These are phyloP conservation scores for Thelonectria blattea DNA, from an alignment of 2,329 filamentous ascomycete species.

Conservation along the genomic window DNA sequence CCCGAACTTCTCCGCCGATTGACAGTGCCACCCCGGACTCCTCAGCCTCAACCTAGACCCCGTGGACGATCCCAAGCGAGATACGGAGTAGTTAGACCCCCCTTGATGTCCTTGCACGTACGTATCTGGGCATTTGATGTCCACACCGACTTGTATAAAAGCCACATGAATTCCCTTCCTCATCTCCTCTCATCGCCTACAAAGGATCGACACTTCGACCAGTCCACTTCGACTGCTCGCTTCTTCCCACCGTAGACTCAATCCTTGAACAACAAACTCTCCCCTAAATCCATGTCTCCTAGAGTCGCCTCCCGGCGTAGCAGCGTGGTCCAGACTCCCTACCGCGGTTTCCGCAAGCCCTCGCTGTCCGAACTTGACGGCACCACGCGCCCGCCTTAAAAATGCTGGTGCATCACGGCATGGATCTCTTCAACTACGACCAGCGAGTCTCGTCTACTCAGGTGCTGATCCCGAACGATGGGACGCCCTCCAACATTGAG, in stretches of 20 bases:
- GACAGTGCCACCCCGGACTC: slow-evolving; percentile 4
- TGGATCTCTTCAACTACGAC: slow-evolving; percentile 48
- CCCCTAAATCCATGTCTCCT: slow-evolving; percentile 31
- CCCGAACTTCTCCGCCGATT: no score
- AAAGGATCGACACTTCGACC: slow-evolving; percentile 1
- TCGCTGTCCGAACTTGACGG: slow-evolving; percentile 34
- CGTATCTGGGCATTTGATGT: no score
- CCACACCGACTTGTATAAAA: not conserved
- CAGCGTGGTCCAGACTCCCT: slow-evolving; percentile 34
- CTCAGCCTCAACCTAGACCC: slow-evolving; percentile 27
- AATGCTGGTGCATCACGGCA: slow-evolving; percentile 37
- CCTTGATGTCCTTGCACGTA: no score
- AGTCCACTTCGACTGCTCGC: not conserved
- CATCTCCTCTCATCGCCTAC: not conserved
- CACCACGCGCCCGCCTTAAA: slow-evolving; percentile 36
- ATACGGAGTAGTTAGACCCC: no score
- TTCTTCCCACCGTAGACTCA: not conserved
- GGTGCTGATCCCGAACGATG: slow-evolving; percentile 41
- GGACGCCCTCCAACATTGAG: slow-evolving; percentile 42
- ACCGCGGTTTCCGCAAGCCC: slow-evolving; percentile 27
- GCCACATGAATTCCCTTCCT: not conserved
- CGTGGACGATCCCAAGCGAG: not conserved
- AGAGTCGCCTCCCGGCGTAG: slow-evolving; percentile 30
- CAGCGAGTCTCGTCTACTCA: slow-evolving; percentile 42
- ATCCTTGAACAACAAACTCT: not conserved